Evolutionary conservation across 345 rosid genomes (phyloP).

Genomic region (Brassica incana): DNA sequence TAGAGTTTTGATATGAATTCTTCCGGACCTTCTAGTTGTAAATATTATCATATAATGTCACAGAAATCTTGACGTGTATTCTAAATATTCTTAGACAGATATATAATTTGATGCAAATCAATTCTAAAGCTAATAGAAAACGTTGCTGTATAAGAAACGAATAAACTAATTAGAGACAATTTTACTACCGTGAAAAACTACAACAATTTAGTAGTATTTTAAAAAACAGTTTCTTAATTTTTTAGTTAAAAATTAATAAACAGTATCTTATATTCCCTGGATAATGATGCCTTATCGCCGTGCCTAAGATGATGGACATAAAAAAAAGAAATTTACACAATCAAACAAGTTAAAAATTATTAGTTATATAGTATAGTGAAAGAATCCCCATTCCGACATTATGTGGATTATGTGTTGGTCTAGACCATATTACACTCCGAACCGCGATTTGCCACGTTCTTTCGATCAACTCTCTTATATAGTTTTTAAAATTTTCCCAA

Average conservation of each 20-base stretch:
- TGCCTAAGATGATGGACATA: not conserved
- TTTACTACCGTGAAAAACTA: not conserved
- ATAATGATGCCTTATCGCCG: not conserved
- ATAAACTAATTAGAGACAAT: constrained; percentile 1
- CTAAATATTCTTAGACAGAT: not conserved
- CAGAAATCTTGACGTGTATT: not conserved
- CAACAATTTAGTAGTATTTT: not conserved
- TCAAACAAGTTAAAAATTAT: not conserved
- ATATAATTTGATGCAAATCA: not conserved
- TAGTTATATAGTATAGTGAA: not conserved
- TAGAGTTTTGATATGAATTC: not conserved
- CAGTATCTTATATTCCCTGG: too few species aligned
- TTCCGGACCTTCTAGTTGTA: not conserved
- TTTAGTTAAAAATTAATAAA: too few species aligned
- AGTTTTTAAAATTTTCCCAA: not conserved
- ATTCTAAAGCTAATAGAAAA: not conserved
- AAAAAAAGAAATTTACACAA: not conserved
- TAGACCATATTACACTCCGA: not conserved
- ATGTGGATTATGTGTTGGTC: not conserved
- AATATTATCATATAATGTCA: not conserved
- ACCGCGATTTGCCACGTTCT: not conserved
- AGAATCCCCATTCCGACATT: not conserved
- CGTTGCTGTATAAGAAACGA: constrained; percentile 5
- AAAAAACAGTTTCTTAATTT: too few species aligned
- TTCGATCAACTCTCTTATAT: not conserved